Conservation (phyloP, 768 basidiomycete genomes). For the Serendipita vermifera region DNA sequence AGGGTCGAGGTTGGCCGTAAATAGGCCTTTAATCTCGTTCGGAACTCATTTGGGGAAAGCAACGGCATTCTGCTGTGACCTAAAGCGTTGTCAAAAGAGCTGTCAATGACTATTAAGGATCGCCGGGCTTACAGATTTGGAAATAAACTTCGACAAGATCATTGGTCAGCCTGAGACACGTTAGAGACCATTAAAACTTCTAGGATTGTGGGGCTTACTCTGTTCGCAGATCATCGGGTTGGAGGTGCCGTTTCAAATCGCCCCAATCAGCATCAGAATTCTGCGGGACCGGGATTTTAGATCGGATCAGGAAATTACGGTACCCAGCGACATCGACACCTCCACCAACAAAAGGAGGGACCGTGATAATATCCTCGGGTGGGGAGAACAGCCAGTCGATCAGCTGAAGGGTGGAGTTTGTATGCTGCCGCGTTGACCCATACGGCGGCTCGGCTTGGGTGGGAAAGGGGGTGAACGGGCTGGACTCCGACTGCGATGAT, state of each 20-base stretch:
- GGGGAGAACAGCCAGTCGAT: constrained; percentile 64
- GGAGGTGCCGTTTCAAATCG: constrained; percentile 55
- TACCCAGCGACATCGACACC: constrained; percentile 18
- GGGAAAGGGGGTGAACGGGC: constrained; percentile 10
- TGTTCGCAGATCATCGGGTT: constrained; percentile 58
- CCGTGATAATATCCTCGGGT: constrained; percentile 35
- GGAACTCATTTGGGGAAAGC: constrained; percentile 72
- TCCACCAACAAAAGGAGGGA: constrained; percentile 1
- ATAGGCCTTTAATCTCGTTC: constrained; percentile 42
- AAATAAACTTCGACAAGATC: constrained; percentile 94
- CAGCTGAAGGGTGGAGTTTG: constrained; percentile 45
- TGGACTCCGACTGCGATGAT: constrained; percentile 6
- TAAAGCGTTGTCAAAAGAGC: constrained; percentile 30
- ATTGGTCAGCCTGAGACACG: constrained; percentile 56
- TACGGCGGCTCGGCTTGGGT: constrained; percentile 11
- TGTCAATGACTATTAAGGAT: constrained; percentile 20
- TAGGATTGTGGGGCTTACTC: constrained; percentile 44
- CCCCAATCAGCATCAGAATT: constrained; percentile 50
- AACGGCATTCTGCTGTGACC: constrained; percentile 77
- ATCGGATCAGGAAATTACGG: constrained; percentile 5
- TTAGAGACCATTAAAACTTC: constrained; percentile 1
- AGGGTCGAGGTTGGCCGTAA: constrained; percentile 9
- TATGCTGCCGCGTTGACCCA: constrained; percentile 27
- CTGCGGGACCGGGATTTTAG: background rate
- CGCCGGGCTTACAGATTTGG: constrained; percentile 28